Evolutionary conservation across 2,329 filamentous ascomycete genomes (phyloP), one percentile per base, ranked within the genome.

Genomic region (Stemphylium lycopersici): DNA sequence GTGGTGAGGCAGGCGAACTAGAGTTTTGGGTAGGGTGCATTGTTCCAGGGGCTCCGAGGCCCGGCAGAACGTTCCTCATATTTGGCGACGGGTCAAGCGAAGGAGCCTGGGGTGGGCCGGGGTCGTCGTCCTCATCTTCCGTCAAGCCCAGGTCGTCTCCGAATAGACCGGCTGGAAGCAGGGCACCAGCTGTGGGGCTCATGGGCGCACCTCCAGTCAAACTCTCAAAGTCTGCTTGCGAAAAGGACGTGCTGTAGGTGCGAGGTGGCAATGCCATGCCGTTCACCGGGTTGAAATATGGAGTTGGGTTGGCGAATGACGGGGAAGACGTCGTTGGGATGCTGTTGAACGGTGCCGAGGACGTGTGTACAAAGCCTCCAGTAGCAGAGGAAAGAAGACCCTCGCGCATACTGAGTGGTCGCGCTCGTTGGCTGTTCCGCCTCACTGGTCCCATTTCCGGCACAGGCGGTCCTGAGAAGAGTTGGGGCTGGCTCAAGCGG

Each of bases 111-210:
- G 68, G 61, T 24, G 67, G 60, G 40, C 63, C 65, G 24, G 63
- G 53, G 16, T 74, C 69, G 41, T 73, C 65, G 12, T 74, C 66
- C 33, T 74, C 72, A 8, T 63, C 61, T 36, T 74, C 70, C 0
- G 65, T 72, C 42, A 69, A 77, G 13, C 87, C 86, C 34, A 87
- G 81, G 42, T 90, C 87, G 46, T 88, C 86, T 5, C 82, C 82
- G 44, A 86, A 80, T 3, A 89, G 77, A 55, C 84, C 85, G 1
- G 90, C 89, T 0, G 90, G 90, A 13, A 96, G 77, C 3, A 93
- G 79, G 13, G 87, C 83, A 24, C 89, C 87, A 2, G 90, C 90
- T 3, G 89, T 89, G 1, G 90, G 90, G 65, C 89, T 93, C 71
- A 93, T 84, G 1, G 89, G 89, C 2, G 88, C 90, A 24, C 84